Percentiles rank a stretch among this genome's conserved stretches.
These are phyloP conservation scores for Sporisorium exsertum DNA, from an alignment of 1,284 basidiomycete genomes.

Conservation along the genomic window DNA sequence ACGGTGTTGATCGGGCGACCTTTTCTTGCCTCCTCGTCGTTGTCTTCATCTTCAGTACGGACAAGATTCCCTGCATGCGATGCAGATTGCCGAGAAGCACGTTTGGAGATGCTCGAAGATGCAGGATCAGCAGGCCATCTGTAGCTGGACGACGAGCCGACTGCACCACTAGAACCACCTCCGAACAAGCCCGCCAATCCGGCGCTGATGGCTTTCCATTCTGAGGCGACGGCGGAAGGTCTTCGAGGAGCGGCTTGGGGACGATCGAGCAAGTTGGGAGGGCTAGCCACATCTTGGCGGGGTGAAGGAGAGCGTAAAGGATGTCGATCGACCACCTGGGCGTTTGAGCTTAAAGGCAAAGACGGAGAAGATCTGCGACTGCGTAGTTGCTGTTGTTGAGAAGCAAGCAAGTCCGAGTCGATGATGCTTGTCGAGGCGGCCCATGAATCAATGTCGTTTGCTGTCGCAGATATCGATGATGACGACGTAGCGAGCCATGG, in stretches of 20 bases:
- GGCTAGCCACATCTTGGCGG: slow-evolving; percentile 3
- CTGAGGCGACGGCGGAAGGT: slow-evolving; percentile 40
- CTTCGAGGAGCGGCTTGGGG: slow-evolving; percentile 10
- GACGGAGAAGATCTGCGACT: slow-evolving; percentile 35
- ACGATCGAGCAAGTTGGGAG: slow-evolving; percentile 9
- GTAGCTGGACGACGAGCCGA: slow-evolving; percentile 15
- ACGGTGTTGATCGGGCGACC: slow-evolving; percentile 26
- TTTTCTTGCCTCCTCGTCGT: slow-evolving; percentile 24
- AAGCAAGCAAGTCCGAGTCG: slow-evolving; percentile 24
- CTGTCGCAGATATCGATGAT: not conserved
- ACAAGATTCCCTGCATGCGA: slow-evolving; percentile 5
- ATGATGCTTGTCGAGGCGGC: slow-evolving; percentile 4
- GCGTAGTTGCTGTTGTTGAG: slow-evolving; percentile 29
- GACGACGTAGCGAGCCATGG: slow-evolving; percentile 24
- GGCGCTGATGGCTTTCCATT: slow-evolving; percentile 48
- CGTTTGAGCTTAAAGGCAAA: slow-evolving; percentile 6
- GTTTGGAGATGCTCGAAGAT: slow-evolving; percentile 5
- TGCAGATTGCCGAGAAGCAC: slow-evolving; percentile 16
- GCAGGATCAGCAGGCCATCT: slow-evolving; percentile 47
- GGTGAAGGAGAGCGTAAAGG: slow-evolving; percentile 46
- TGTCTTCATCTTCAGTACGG: slow-evolving; percentile 2
- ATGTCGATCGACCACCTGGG: slow-evolving; percentile 39
- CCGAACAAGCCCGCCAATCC: slow-evolving; percentile 47
- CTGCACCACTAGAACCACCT: slow-evolving; percentile 6
- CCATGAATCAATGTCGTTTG: slow-evolving; percentile 24